Evolutionary conservation across 768 basidiomycete genomes (phyloP).

Genomic region (Kwoniella heveanensis): DNA sequence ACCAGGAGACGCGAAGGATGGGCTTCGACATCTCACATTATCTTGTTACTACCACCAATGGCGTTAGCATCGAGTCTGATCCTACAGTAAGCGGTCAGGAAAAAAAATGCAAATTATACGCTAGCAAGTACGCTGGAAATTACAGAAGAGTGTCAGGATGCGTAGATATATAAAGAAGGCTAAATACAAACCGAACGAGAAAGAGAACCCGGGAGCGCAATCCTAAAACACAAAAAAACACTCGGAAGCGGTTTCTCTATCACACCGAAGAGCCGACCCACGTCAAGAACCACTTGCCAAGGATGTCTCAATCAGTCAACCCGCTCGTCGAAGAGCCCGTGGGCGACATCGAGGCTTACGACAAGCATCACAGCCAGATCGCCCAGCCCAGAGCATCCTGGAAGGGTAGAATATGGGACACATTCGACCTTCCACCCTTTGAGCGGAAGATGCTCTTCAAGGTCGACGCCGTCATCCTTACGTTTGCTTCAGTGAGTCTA

Average conservation of each 20-base stretch:
- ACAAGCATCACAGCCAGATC: neutral
- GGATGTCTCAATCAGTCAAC: slow-evolving; percentile 7
- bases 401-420: slow-evolving; percentile 47
- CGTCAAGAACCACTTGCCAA: too few species aligned
- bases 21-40: neutral
- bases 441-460: slow-evolving; percentile 49
- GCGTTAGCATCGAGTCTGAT: neutral
- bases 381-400: slow-evolving; percentile 24
- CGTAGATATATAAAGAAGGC: neutral
- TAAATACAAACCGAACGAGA: too few species aligned
- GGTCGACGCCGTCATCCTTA: slow-evolving; percentile 42
- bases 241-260: neutral
- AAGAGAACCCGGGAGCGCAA: neutral
- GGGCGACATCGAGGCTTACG: slow-evolving; percentile 12
- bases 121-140: neutral
- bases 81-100: neutral
- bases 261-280: neutral
- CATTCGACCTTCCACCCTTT: slow-evolving; percentile 33
- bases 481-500: slow-evolving; percentile 40
- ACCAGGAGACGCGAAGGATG: neutral
- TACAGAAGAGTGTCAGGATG: too few species aligned
- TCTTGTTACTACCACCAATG: neutral
- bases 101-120: neutral
- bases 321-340: slow-evolving; percentile 6
- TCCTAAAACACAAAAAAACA: neutral